These are phyloP conservation scores for Thraustochytrium sp. DNA, from an alignment of 352 stramenopile genomes.

Conservation along the genomic window DNA sequence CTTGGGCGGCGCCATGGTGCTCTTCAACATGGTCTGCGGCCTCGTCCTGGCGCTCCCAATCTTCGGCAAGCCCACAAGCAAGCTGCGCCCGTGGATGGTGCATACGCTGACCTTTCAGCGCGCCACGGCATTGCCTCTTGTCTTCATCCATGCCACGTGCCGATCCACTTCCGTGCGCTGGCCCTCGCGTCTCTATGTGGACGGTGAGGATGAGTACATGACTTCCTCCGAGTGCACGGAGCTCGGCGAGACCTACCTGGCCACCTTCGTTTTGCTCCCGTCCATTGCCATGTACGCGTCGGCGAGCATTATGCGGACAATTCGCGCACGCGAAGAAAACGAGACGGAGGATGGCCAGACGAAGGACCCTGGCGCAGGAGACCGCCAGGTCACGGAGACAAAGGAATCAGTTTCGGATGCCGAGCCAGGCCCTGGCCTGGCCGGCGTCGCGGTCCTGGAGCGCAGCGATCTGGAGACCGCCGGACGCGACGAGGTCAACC, in stretches of 20 bases:
- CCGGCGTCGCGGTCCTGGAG: too few relatives aligned
- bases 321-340: too few relatives aligned
- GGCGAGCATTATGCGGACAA: neutral
- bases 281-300: neutral
- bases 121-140: slow-evolving; percentile 21
- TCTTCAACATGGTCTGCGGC: neutral
- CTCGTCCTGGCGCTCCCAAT: neutral
- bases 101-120: neutral
- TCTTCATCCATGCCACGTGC: neutral
- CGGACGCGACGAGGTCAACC: too few relatives aligned
- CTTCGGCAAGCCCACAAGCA: neutral
- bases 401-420: too few relatives aligned
- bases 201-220: neutral
- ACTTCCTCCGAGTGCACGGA: neutral
- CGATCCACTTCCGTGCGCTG: neutral
- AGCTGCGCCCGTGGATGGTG: neutral
- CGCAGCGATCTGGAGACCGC: too few relatives aligned
- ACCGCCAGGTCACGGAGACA: neutral
- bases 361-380: neutral
- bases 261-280: neutral
- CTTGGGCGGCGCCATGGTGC: neutral
- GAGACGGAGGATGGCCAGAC: neutral
- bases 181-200: neutral
- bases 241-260: neutral
- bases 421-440: too few relatives aligned